Evolutionary conservation across 106 monocot genomes (phyloP), one percentile per base, ranked within the genome.

Genomic region (Allium sativum): DNA sequence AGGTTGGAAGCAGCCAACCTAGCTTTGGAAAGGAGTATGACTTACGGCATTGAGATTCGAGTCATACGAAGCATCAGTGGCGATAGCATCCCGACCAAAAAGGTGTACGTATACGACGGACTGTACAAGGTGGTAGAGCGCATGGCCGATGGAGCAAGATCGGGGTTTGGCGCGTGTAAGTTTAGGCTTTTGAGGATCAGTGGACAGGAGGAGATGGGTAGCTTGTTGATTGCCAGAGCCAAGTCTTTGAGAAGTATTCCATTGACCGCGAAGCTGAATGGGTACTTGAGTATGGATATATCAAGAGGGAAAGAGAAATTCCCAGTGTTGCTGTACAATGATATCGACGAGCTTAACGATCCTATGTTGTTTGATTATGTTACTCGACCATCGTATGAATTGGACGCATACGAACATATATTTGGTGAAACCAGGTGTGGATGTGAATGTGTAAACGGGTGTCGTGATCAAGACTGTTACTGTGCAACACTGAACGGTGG

Each of bases 341-440:
- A 78, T 31, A 66, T 86, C 1, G 85, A 86, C 56, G 81, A 60
- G 12, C 72, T 81, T 56, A 55, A 52, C 12, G 72, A 74, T 17
- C 85, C 85, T 42, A 16, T 78, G 46, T 51, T 65, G 15, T 86
- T 78, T 48, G 75, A 86, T 51, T 86, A 86, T 20, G 62, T 77
- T 63, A 62, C 51, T 52, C 52, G 18, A 0, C 74, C 81, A 3
- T 42, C 59, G 18, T 75, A 74, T 40, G 65, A 74, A 20, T 48
- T 12, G 3, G 53, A 44, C 20, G 18, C 45, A 9, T 46, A 56
- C 6, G 47, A 72, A 11, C 69, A 53, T 21, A 10, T 14, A 7
- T 22, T 18, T 48, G 45, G 55, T 1, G 43, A 52, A 46, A 52
- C 42, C 50, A 40, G 52, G 12, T 48, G 60, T 61, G 81, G 84